Evolutionary conservation across 805 yeast genomes (phyloP), one percentile per base, ranked within the genome.

Genomic region (Barnettozyma pratensis): DNA sequence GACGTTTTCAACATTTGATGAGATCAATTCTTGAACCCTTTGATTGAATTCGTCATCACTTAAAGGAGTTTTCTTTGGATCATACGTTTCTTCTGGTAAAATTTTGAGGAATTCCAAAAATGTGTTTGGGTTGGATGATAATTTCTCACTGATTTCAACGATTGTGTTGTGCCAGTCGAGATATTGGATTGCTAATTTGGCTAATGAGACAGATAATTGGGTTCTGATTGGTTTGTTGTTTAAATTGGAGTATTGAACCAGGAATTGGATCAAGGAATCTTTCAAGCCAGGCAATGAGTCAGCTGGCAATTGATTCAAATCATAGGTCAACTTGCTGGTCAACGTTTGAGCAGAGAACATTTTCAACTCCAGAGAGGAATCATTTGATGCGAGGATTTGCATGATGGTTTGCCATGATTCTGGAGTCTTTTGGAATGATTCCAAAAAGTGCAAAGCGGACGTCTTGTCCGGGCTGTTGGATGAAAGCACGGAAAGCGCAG

Each of bases 261-360:
- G 63, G 41, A 88, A 70, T 9, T 73, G 69, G 30, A 94, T 67
- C 42, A 91, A 61, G 1, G 90, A 79, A 48, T 80, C 77, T 60
- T 89, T 87, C 50, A 94, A 74, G n/a, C 75, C 77, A 14, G 67
- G 57, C 45, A 81, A 66, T n/a, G 80, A 72, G 6, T 74, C 76
- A 27, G 67, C 71, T 0, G 89, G 87, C 5, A 94, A 68, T 66
- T 94, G 98, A 46, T 76, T 71, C 54, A 92, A 71, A 66, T 94
- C 98, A 64, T 87, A 91, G 10, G 87, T 85, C 45, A 89, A 77
- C 58, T 78, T 91, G 40, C 91, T 83, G 53, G 97, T 74, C 52
- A 94, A 69, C 0, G 99, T 94, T 64, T 95, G 99, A 0, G 97
- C 85, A 12, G 92, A 85, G 70, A 95, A 94, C 59, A 94, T 72